Evolutionary conservation across 768 basidiomycete genomes (phyloP), one percentile per base, ranked within the genome.

Genomic region (Suillus tomentosus): DNA sequence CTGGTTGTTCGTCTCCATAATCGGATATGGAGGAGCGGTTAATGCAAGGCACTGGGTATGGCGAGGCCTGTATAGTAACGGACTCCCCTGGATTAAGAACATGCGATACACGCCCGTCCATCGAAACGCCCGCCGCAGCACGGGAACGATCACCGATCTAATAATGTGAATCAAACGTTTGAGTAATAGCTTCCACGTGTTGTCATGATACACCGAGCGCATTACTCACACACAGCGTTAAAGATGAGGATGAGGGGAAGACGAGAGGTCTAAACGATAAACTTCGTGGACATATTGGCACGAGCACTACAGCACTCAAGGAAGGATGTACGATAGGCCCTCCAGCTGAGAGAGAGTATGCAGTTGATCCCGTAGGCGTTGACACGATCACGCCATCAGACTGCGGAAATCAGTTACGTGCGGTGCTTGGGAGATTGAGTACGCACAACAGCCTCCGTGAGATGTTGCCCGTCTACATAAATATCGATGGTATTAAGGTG

Each of bases 301-400:
- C 96, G 48, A 98, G 79, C 15, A 98, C 91, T 59, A 97, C 83
- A 1, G 95, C 92, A 64, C 91, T 92, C 45, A 96, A 79, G 3
- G 92, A 93, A 3, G 96, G 96, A 67, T 97, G 96, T 0, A 97
- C 94, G 68, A 98, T 97, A 4, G 96, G 96, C 31, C 96, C 96
- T 40, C 96, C 96, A 0, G 95, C 93, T 3, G 95, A 96, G 27
- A 98, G 82, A 1, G 95, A 97, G 76, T 98, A 97, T 17, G 96
- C 96, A 3, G 96, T 97, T 24, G 95, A 97, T 7, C 96, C 96
- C 3, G 96, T 98, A 24, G 96, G 96, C 2, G 96, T 98, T 8
- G 95, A 95, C 61, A 98, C 87, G 62, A 97, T 95, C 64, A 97
- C 80, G 43, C 96, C 95, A 70, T 97, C 95, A 42, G 94, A 94